Base-by-base conservation (phyloP, 768 basidiomycete genomes). In the Hemileccinum rubropunctum region DNA sequence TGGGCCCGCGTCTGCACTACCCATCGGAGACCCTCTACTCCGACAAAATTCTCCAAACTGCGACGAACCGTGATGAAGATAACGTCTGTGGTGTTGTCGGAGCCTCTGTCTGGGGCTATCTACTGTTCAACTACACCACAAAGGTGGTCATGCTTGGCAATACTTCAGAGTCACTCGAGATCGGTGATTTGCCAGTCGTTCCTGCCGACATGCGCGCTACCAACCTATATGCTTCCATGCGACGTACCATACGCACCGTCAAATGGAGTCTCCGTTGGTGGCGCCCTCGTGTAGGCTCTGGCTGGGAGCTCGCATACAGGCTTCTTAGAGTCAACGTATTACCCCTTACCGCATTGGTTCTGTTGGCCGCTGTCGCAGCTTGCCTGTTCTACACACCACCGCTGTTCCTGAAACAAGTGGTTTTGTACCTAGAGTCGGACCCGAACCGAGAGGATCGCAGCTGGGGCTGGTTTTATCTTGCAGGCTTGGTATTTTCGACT, bases 101-200 rank as follows among this genome's bases (percentile, higher is more conserved):
- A 49, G 75, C 82, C 20, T 71, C 73, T 3, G 67, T 77, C 18
- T 69, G 62, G 57, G 47, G 45, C 35, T 54, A 73, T 44, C 67
- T 97, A 6, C 69, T 93, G n/a, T 97, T 97, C 68, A 83, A 83
- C 14, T 94, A 92, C 65, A 91, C 88, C 33, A 94, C 91, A 1
- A 84, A 86, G 52, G 89, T 97, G 13, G 82, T 95, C 48, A 83
- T 84, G 80, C 82, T 93, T 36, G 93, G 91, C 3, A 82, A 91
- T 67, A 75, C 74, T 2, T 75, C 86, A 2, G 76, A 79, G 48
- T 85, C 80, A 50, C 77, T 95, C 40, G 89, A 95, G 57, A 90
- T 92, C 18, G 91, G 84, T 52, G 92, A 97, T 63, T 73, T 97
- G 27, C 94, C 93, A 6, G 83, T 95, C 47, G 78, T 94, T 9